phyloP scores from a whole-genome alignment of 2,329 filamentous ascomycete species.

The Pestalotiopsis sp. region DNA sequence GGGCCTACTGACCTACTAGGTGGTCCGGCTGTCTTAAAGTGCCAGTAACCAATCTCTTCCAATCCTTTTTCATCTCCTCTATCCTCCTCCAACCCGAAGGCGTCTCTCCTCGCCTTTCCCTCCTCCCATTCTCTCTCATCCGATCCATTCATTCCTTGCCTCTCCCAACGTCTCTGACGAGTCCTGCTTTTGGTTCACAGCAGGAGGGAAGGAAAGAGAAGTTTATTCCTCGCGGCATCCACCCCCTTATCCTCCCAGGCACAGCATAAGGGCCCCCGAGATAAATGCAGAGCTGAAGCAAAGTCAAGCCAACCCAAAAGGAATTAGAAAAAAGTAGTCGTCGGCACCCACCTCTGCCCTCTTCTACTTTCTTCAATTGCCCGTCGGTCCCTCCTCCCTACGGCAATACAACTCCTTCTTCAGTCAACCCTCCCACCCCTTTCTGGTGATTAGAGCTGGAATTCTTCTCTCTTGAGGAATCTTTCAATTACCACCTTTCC shows the following conservation, averaged over 20 bases:
- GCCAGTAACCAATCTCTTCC: slow-evolving; percentile 51
- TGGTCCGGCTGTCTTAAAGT: slow-evolving; percentile 42
- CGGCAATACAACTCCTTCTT: background rate
- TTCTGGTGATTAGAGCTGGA: slow-evolving; percentile 28
- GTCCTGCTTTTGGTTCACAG: slow-evolving; percentile 44
- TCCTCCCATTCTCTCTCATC: slow-evolving; percentile 41
- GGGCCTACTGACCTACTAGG: slow-evolving; percentile 8
- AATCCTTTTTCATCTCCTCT: slow-evolving; percentile 58
- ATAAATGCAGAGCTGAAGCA: slow-evolving; percentile 29
- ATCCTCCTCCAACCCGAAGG: slow-evolving; percentile 57
- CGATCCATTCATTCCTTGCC: slow-evolving; percentile 58
- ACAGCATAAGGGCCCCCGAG: slow-evolving; percentile 18
- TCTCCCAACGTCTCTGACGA: slow-evolving; percentile 39
- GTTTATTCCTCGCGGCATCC: slow-evolving; percentile 13
- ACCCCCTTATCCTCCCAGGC: slow-evolving; percentile 2
- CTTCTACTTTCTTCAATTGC: slow-evolving; percentile 28
- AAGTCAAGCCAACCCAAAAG: slow-evolving; percentile 5
- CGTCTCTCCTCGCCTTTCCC: slow-evolving; percentile 37
- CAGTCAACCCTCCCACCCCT: slow-evolving; percentile 1
- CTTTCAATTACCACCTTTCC: slow-evolving; percentile 28
- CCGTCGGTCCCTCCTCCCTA: slow-evolving; percentile 1
- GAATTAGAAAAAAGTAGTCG: slow-evolving; percentile 14
- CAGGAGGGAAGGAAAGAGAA: slow-evolving; percentile 37
- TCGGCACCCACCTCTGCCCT: slow-evolving; percentile 1
- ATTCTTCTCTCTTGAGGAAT: slow-evolving; percentile 35